phyloP scores from a whole-genome alignment of 805 yeast genomes.

The Metschnikowia reukaufii region DNA sequence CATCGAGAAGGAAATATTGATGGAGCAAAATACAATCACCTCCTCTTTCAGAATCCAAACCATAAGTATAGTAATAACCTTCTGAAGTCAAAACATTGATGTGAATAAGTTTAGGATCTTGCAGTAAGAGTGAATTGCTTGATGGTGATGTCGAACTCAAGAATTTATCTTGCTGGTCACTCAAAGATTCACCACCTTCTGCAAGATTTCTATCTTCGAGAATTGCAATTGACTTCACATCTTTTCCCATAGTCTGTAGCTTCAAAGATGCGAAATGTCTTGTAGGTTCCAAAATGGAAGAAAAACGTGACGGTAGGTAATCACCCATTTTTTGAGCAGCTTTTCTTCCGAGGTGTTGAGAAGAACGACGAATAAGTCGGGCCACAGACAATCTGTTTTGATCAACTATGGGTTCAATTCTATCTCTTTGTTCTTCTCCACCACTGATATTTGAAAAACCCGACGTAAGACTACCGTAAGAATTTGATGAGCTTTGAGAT shows the following conservation, averaged over 20 bases:
- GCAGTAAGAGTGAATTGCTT: not conserved
- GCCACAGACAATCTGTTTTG: constrained; percentile 71
- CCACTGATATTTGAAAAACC: constrained; percentile 25
- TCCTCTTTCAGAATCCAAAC: constrained; percentile 81
- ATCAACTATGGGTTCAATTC: constrained; percentile 66
- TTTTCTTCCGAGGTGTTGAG: constrained; percentile 71
- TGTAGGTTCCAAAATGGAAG: constrained; percentile 83
- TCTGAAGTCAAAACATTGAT: constrained; percentile 76
- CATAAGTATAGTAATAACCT: constrained; percentile 80
- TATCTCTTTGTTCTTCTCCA: constrained; percentile 21
- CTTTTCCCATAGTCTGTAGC: constrained; percentile 45
- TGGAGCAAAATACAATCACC: constrained; percentile 85
- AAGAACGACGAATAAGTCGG: constrained; percentile 70
- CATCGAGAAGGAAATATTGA: constrained; percentile 58
- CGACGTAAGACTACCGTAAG: constrained; percentile 35
- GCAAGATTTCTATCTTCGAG: constrained; percentile 38
- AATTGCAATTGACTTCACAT: constrained; percentile 46
- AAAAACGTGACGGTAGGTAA: constrained; percentile 75
- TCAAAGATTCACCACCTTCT: constrained; percentile 30
- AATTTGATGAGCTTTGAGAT: constrained; percentile 39
- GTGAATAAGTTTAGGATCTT: constrained; percentile 29
- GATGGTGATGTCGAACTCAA: constrained; percentile 5
- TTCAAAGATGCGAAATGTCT: constrained; percentile 90
- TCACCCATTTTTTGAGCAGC: constrained; percentile 90
- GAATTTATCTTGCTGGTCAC: constrained; percentile 10